Evolutionary conservation across 805 yeast genomes (phyloP).

Genomic region (Tetrapisispora phaffii): DNA sequence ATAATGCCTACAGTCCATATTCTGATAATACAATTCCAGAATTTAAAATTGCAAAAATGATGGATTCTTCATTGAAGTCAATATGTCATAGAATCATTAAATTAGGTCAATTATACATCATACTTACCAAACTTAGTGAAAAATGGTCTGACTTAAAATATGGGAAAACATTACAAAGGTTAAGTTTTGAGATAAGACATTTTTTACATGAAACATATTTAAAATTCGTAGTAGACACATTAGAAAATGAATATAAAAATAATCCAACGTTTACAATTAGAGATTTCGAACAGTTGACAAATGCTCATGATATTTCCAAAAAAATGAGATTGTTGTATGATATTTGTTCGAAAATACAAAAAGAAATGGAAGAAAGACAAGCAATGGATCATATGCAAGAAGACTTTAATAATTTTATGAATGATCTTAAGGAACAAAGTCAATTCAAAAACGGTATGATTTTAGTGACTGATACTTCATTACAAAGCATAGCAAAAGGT

Average conservation of each 20-base stretch:
- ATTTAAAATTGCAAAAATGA: slow-evolving; percentile 55
- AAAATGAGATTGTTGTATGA: slow-evolving; percentile 49
- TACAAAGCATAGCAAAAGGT: slow-evolving; percentile 55
- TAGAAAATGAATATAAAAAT: slow-evolving; percentile 46
- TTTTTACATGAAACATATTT: slow-evolving; percentile 33
- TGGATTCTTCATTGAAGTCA: slow-evolving; percentile 67
- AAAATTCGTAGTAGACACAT: slow-evolving; percentile 28
- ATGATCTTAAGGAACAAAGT: slow-evolving; percentile 32
- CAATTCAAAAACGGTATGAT: slow-evolving; percentile 29
- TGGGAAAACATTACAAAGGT: slow-evolving; percentile 67
- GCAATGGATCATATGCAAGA: slow-evolving; percentile 27
- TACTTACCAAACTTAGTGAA: slow-evolving; percentile 52
- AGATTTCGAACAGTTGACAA: slow-evolving; percentile 44
- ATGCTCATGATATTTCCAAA: slow-evolving; percentile 27
- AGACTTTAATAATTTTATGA: slow-evolving; percentile 36
- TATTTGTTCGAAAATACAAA: slow-evolving; percentile 42
- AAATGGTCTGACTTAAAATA: slow-evolving; percentile 42
- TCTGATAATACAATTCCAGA: slow-evolving; percentile 44
- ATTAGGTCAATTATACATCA: slow-evolving; percentile 53
- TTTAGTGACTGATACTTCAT: slow-evolving; percentile 39
- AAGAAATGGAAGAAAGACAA: slow-evolving; percentile 34
- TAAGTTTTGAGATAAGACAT: slow-evolving; percentile 50
- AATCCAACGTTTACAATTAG: slow-evolving; percentile 49
- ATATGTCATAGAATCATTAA: slow-evolving; percentile 51
- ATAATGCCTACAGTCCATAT: slow-evolving; percentile 47